Evolutionary conservation across 2,329 filamentous ascomycete species (phyloP).

Genomic region (Metarhizium album): DNA sequence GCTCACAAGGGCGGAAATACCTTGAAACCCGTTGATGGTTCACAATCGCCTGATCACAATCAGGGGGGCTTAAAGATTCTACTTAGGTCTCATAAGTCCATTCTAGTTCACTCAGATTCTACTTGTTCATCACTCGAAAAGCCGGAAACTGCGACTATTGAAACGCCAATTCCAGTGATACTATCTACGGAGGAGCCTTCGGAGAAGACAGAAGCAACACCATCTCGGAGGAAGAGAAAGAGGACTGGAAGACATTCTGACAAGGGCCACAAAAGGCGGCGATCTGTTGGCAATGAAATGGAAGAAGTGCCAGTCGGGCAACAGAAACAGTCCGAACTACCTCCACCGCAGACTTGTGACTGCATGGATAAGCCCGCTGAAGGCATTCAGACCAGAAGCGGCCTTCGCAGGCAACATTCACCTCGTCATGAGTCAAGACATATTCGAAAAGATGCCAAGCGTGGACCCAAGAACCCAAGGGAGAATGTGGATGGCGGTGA

Average conservation of each 20-base stretch:
- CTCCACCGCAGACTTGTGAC: background rate
- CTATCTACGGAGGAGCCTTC: conserved; percentile 13
- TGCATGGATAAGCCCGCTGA: background rate
- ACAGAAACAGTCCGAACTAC: background rate
- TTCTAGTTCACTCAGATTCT: conserved; percentile 13
- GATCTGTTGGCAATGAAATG: conserved; percentile 10
- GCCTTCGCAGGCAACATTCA: conserved; percentile 9
- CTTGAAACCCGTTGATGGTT: background rate
- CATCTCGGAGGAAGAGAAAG: conserved; percentile 16
- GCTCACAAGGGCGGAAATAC: background rate
- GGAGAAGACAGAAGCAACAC: background rate
- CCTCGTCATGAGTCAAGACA: background rate
- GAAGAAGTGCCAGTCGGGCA: background rate
- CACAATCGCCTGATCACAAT: background rate
- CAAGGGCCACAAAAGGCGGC: conserved; percentile 11
- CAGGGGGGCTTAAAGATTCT: background rate
- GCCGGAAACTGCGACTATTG: conserved; percentile 5
- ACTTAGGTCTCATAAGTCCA: conserved; percentile 8
- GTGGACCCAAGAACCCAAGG: conserved; percentile 5
- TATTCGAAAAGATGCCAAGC: background rate
- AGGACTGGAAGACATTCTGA: conserved; percentile 14
- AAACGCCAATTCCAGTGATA: conserved; percentile 10
- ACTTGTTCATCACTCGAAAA: conserved; percentile 9
- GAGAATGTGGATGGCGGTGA: conserved; percentile 18
- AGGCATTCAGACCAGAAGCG: conserved; percentile 11